These are phyloP conservation scores for Gamsiella multidivaricata DNA, from an alignment of 192 early-diverging fungal species.

Conservation along the genomic window DNA sequence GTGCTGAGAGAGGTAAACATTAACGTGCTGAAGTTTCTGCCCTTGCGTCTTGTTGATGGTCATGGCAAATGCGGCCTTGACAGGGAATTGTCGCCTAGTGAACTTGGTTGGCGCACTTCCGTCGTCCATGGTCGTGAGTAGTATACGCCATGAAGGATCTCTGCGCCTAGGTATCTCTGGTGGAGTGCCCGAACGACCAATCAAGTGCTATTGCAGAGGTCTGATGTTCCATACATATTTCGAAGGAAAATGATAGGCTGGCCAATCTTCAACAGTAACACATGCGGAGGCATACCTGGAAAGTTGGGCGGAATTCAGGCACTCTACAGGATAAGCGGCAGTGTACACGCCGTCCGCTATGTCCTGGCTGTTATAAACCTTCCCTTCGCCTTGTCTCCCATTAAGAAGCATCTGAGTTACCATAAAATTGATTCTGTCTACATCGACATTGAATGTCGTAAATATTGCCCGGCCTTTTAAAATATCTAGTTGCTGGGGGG, in stretches of 20 bases:
- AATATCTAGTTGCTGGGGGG: background rate
- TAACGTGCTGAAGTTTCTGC: constrained; percentile 18
- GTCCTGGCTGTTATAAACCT: background rate
- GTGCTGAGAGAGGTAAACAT: constrained; percentile 13
- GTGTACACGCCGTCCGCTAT: background rate
- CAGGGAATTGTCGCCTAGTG: constrained; percentile 15
- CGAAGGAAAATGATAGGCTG: constrained; percentile 38
- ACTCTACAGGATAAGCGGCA: constrained; percentile 20
- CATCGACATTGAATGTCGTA: background rate
- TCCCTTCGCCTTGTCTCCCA: background rate
- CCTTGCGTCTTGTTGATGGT: constrained; percentile 35
- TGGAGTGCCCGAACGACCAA: constrained; percentile 25
- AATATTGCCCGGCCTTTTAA: constrained; percentile 13
- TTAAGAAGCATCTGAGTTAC: constrained; percentile 12
- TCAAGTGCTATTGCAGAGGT: constrained; percentile 47
- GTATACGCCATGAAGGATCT: constrained; percentile 11
- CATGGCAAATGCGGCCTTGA: constrained; percentile 37
- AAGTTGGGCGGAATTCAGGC: background rate
- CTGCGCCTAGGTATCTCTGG: constrained; percentile 4
- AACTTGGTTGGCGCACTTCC: constrained; percentile 11
- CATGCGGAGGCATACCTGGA: constrained; percentile 2
- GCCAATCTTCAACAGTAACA: constrained; percentile 13
- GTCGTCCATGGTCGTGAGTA: constrained; percentile 12
- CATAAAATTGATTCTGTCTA: constrained; percentile 10
- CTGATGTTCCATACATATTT: constrained; percentile 25